Conservation (phyloP, 306 rosid genomes). For the Sicyos baderoa region DNA sequence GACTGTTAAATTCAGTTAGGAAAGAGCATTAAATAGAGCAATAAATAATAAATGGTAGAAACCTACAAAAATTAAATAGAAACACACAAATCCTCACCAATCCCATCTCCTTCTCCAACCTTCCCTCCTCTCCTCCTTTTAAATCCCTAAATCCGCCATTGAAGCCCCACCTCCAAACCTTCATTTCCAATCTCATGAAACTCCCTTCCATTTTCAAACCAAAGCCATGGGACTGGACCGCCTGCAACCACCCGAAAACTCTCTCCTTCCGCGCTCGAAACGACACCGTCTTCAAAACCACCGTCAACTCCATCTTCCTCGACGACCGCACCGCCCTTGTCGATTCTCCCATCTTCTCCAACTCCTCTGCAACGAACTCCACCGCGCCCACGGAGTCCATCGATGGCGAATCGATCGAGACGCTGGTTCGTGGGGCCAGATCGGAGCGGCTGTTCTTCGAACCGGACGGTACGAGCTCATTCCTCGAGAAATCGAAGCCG, state of each 20-base stretch:
- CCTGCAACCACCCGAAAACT: slow-evolving; percentile 52
- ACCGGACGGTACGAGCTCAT: slow-evolving; percentile 52
- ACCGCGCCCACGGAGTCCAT: slow-evolving; percentile 47
- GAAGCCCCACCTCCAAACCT: not conserved
- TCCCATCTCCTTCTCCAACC: slow-evolving; percentile 20
- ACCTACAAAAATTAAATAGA: slow-evolving; percentile 26
- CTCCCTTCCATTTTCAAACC: slow-evolving; percentile 42
- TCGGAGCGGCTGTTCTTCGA: slow-evolving; percentile 78
- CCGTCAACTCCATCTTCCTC: slow-evolving; percentile 60
- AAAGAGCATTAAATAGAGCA: slow-evolving; percentile 17
- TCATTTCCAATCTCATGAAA: slow-evolving; percentile 11
- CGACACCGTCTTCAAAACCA: slow-evolving; percentile 54
- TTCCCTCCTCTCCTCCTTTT: not conserved
- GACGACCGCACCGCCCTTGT: slow-evolving; percentile 25
- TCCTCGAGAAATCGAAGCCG: slow-evolving; percentile 40
- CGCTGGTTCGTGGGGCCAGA: slow-evolving; percentile 15
- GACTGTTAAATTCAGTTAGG: slow-evolving; percentile 17
- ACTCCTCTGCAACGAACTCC: slow-evolving; percentile 24
- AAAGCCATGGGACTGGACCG: slow-evolving; percentile 48
- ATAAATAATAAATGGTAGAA: slow-evolving; percentile 22
- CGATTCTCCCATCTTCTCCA: slow-evolving; percentile 54
- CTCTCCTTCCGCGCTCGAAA: slow-evolving; percentile 46
- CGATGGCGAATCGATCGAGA: slow-evolving; percentile 38
- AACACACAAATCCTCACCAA: slow-evolving; percentile 34
- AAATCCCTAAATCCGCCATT: slow-evolving; percentile 10